Conservation (phyloP, 148 eudicot genomes). For the Cornus suecica region DNA sequence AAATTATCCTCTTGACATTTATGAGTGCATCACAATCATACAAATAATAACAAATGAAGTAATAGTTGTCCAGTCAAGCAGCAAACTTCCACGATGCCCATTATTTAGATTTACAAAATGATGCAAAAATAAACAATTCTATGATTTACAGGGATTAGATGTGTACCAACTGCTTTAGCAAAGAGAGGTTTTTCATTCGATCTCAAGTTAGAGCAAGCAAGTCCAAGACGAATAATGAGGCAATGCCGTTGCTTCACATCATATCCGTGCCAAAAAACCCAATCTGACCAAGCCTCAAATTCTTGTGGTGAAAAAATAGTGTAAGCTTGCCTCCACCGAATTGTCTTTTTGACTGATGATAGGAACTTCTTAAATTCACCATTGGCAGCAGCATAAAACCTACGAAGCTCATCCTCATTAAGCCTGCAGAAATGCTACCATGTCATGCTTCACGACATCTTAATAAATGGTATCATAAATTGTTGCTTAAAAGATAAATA, state of each 20-base stretch:
- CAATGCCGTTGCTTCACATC: conserved; percentile 54
- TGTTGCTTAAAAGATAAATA: neutral
- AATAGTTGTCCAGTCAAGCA: neutral
- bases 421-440: conserved; percentile 39
- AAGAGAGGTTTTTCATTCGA: conserved; percentile 41
- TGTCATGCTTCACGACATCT: neutral
- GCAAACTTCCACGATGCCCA: neutral
- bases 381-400: conserved; percentile 50
- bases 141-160: neutral
- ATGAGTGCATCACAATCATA: conserved; percentile 1
- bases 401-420: conserved; percentile 47
- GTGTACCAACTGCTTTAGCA: conserved; percentile 61
- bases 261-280: conserved; percentile 69
- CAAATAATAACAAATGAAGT: neutral
- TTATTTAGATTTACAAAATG: neutral
- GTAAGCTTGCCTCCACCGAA: conserved; percentile 57
- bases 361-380: conserved; percentile 47
- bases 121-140: neutral
- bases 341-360: conserved; percentile 55
- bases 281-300: conserved; percentile 52
- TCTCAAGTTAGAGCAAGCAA: conserved; percentile 42
- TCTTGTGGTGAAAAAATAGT: conserved; percentile 40
- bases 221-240: conserved; percentile 58
- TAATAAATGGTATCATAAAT: neutral
- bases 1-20: neutral